Evolutionary conservation across 768 basidiomycete genomes (phyloP).

Genomic region (Strobilomyces confusus): DNA sequence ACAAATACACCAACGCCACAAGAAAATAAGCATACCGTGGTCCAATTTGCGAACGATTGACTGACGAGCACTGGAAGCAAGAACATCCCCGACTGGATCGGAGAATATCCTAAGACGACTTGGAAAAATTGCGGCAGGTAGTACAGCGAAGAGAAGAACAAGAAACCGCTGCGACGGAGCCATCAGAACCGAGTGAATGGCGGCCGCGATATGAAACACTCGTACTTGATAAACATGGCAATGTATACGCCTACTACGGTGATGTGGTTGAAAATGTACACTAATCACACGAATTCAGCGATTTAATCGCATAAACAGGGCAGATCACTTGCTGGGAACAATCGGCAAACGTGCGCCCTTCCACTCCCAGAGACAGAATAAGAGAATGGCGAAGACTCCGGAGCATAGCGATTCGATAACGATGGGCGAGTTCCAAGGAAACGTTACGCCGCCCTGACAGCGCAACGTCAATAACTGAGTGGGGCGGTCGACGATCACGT

Average conservation of each 20-base stretch:
- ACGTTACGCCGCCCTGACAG: conserved; percentile 62
- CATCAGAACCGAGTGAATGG: background rate
- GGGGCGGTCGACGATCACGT: conserved; percentile 11
- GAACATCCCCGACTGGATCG: conserved; percentile 61
- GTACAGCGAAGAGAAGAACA: conserved; percentile 62
- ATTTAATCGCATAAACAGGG: background rate
- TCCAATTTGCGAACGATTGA: conserved; percentile 57
- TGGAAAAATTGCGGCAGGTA: conserved; percentile 78
- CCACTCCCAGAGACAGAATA: conserved; percentile 75
- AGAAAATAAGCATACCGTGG: conserved; percentile 37
- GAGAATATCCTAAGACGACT: conserved; percentile 61
- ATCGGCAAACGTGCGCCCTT: conserved; percentile 67
- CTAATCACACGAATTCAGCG: conserved; percentile 29
- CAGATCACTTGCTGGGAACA: conserved; percentile 52
- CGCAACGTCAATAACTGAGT: background rate
- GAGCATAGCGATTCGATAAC: conserved; percentile 59
- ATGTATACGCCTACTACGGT: conserved; percentile 69
- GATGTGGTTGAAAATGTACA: conserved; percentile 65
- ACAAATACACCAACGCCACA: background rate
- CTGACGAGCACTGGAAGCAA: conserved; percentile 66
- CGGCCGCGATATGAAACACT: background rate
- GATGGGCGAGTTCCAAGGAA: conserved; percentile 65
- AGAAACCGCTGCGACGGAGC: conserved; percentile 41
- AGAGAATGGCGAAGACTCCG: conserved; percentile 45
- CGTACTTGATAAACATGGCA: conserved; percentile 65